Conservation (phyloP, 164 flowering plant species). For the Warburgia ugandensis region DNA sequence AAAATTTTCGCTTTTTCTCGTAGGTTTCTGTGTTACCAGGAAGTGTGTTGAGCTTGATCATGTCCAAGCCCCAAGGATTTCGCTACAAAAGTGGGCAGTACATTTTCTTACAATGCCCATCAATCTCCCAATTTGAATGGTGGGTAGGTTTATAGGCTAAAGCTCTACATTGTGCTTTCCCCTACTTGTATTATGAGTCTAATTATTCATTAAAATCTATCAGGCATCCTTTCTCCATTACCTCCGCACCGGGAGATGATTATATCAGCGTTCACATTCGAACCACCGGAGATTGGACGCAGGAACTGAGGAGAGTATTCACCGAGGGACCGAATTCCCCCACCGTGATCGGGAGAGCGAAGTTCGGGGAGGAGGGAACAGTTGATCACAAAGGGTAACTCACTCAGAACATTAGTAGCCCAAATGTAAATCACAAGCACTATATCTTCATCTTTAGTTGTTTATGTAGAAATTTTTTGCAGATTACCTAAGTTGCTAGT, state of each 20-base stretch:
- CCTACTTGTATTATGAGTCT: too few relatives aligned
- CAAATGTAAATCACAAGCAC: too few relatives aligned
- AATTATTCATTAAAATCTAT: too few relatives aligned
- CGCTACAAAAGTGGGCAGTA: constrained; percentile 94
- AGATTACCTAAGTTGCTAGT: constrained; percentile 69
- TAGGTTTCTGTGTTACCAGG: constrained; percentile 89
- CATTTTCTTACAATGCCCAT: constrained; percentile 77
- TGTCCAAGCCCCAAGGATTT: constrained; percentile 83
- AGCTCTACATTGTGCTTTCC: too few relatives aligned
- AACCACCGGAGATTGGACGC: constrained; percentile 89
- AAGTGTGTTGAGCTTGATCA: constrained; percentile 65
- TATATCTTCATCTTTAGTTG: too few relatives aligned
- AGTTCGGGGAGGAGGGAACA: constrained; percentile 32
- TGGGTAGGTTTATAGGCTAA: too few relatives aligned
- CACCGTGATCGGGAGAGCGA: constrained; percentile 46
- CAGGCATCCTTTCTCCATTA: constrained; percentile 97
- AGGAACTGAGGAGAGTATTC: constrained; percentile 67
- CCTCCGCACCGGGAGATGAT: constrained; percentile 90
- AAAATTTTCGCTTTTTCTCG: background rate
- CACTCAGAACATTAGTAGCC: too few relatives aligned
- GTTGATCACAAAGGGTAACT: constrained; percentile 48
- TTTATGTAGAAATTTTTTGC: too few relatives aligned
- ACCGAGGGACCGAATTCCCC: constrained; percentile 43
- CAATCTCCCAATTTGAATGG: constrained; percentile 91
- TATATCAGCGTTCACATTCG: constrained; percentile 90